phyloP scores from a whole-genome alignment of 805 yeast genomes.

The Wickerhamomyces pijperi region DNA sequence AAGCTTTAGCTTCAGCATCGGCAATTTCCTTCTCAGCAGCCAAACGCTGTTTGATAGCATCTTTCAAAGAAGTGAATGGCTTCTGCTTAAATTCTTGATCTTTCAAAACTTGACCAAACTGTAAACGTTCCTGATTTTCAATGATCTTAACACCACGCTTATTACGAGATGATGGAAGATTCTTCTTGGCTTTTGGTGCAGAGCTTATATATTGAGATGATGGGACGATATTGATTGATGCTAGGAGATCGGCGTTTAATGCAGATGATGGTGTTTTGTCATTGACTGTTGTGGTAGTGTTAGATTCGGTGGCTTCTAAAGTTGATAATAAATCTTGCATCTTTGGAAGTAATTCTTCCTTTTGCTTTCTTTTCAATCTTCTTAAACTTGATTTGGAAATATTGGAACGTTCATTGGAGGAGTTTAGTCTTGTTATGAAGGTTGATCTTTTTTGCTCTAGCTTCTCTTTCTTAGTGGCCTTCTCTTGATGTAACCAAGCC shows the following conservation, averaged over 20 bases:
- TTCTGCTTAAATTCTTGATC: constrained; percentile 42
- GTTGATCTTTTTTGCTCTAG: constrained; percentile 26
- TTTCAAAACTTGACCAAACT: constrained; percentile 48
- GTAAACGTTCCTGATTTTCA: constrained; percentile 43
- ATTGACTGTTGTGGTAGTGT: not conserved
- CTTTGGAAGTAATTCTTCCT: constrained; percentile 55
- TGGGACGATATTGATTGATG: constrained; percentile 13
- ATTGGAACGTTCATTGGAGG: constrained; percentile 22
- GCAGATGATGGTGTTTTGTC: constrained; percentile 1
- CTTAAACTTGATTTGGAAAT: constrained; percentile 58
- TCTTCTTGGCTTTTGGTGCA: constrained; percentile 17
- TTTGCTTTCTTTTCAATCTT: constrained; percentile 50
- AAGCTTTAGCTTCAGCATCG: not conserved
- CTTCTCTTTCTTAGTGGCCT: constrained; percentile 43
- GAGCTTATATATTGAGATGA: constrained; percentile 7
- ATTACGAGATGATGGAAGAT: constrained; percentile 44
- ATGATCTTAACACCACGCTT: constrained; percentile 42
- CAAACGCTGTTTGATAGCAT: constrained; percentile 27
- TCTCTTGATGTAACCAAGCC: constrained; percentile 41
- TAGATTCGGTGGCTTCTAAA: constrained; percentile 19
- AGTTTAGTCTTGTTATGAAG: constrained; percentile 28
- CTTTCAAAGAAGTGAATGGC: constrained; percentile 57
- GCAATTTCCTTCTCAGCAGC: constrained; percentile 7
- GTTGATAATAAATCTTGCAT: constrained; percentile 51
- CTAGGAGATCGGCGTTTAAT: constrained; percentile 1